phyloP scores from a whole-genome alignment of 768 basidiomycete genomes.

The Crucibulum laeve region DNA sequence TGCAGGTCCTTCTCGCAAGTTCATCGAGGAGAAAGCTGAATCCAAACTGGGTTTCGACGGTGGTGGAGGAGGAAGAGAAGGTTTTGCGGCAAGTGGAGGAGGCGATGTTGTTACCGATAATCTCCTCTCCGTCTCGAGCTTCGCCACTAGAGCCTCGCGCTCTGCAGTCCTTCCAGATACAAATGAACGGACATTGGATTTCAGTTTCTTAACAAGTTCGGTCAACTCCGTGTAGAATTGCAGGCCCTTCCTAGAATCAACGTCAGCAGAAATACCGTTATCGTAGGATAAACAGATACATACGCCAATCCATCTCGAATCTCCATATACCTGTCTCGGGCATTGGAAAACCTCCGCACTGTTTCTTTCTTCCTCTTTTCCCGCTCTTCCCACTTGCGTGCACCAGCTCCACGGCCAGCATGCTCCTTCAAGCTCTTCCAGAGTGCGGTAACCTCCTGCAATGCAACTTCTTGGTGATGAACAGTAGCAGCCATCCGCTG shows the following conservation, averaged over 20 bases:
- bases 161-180: constrained; percentile 62
- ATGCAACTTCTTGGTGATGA: constrained; percentile 64
- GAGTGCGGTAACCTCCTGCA: constrained; percentile 71
- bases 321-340: constrained; percentile 83
- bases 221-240: constrained; percentile 85
- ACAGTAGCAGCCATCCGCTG: constrained; percentile 75
- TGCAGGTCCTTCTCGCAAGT: constrained; percentile 24
- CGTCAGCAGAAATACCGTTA: neutral
- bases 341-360: constrained; percentile 64
- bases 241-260: constrained; percentile 66
- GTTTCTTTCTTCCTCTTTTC: constrained; percentile 78
- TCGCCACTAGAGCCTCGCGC: constrained; percentile 59
- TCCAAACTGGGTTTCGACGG: constrained; percentile 39
- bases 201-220: constrained; percentile 55
- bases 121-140: constrained; percentile 70
- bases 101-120: constrained; percentile 42
- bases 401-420: constrained; percentile 72
- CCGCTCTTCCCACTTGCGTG: constrained; percentile 77
- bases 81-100: constrained; percentile 44
- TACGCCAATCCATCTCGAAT: constrained; percentile 81
- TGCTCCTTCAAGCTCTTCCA: constrained; percentile 74
- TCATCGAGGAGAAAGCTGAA: constrained; percentile 56
- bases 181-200: constrained; percentile 56
- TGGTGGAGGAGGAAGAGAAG: constrained; percentile 44
- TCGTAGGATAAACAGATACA: constrained; percentile 24